Base-by-base conservation (phyloP, 2,329 filamentous ascomycete species). In the Penicillium sp. region DNA sequence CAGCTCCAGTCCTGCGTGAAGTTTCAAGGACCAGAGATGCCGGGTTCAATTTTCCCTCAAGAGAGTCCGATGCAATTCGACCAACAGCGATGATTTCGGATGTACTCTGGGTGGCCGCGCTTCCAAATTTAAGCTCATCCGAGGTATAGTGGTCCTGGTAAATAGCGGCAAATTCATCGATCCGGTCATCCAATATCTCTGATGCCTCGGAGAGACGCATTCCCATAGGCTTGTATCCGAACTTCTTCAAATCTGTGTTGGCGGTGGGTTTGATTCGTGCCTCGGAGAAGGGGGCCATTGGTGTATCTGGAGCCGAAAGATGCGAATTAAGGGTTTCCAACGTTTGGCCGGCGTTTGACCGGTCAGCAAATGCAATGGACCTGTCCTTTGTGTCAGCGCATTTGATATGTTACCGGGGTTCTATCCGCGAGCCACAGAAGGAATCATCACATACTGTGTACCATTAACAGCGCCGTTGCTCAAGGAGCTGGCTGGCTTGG, bases 171-270 rank as follows among this genome's bases (percentile, higher is more conserved):
- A 97, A 96, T 56, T 92, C 91, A 63, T 97, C 91, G 76, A 99
- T 97, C 62, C 91, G 83, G 72, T 97, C 93, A 73, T 99, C 94
- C 7, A 97, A 81, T 37, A 96, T 90, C 70, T 96, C 92, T 4
- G 93, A 96, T 0, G 91, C 86, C 69, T 97, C 92, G 4, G 90
- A 92, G 6, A 94, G 80, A 66, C 96, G 96, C 91, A 97, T 96
- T 2, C 90, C 88, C 80, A 97, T 87, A 2, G 91, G 90, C 68
- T 92, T 94, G 74, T 97, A 99, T 1, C 80, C 85, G 61, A 97
- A 87, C 69, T 96, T 97, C 69, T 92, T 91, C 65, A 91, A 82
- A 68, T 97, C 93, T 1, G 91, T 93, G 53, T 90, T 89, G 2
- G 91, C 89, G 5, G 87, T 92, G 17, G 96, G 80, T 68, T 89